These are phyloP conservation scores for Chlorella sp. DNA, from an alignment of 139 green algal species.

Conservation along the genomic window DNA sequence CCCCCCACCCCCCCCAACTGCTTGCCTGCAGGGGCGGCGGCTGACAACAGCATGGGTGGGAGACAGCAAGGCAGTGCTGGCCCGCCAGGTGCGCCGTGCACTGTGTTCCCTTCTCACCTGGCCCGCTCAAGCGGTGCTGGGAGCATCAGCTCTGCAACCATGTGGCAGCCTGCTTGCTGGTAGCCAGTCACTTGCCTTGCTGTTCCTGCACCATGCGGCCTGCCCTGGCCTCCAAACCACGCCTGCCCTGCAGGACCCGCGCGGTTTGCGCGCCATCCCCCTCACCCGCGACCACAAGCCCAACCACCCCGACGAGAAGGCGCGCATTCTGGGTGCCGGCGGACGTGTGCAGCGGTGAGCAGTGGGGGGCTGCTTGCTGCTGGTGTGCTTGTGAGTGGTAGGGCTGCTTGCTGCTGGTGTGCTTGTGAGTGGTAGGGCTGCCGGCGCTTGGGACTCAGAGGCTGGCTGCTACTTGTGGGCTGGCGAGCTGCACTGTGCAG, in stretches of 20 bases:
- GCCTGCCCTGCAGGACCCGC: conserved; percentile 3
- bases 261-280: conserved; percentile 62
- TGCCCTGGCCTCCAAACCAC: background rate
- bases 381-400: background rate
- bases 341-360: conserved; percentile 86
- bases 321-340: conserved; percentile 75
- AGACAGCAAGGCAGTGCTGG: conserved; percentile 83
- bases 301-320: conserved; percentile 70
- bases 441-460: no score
- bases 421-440: background rate
- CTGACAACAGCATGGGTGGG: conserved; percentile 90
- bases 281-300: conserved; percentile 95
- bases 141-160: no score
- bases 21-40: conserved; percentile 46
- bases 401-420: background rate
- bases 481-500: no score
- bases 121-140: no score
- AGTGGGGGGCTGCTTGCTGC: background rate
- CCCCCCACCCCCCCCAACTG: background rate
- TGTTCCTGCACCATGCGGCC: no score
- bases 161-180: no score
- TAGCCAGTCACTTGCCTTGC: no score
- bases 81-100: conserved; percentile 12
- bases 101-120: background rate
- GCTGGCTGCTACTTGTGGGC: background rate